A percentile compares a stretch with the other conserved stretches of the same genome.
These are phyloP conservation scores for Starmerella bacillaris DNA, from an alignment of 805 yeast species.

Conservation along the genomic window DNA sequence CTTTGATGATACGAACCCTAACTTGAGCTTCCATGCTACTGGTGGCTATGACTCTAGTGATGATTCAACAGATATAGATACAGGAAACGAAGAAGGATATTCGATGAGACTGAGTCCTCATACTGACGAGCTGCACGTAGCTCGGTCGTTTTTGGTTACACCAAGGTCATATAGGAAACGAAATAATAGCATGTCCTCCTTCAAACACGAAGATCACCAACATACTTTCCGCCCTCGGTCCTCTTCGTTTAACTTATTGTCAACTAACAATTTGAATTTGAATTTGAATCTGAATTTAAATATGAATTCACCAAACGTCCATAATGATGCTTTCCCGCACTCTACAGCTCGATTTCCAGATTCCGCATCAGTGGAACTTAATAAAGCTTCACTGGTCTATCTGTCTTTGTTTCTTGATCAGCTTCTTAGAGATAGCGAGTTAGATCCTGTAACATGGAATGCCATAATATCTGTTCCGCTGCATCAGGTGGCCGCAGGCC, in stretches of 20 bases:
- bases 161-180: not conserved
- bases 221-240: not conserved
- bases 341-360: slow-evolving; percentile 11
- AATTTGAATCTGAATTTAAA: not conserved
- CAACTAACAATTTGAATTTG: too few relatives aligned
- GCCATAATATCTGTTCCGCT: slow-evolving; percentile 33
- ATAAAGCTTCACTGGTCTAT: slow-evolving; percentile 21
- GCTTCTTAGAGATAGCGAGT: slow-evolving; percentile 20
- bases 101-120: not conserved
- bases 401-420: slow-evolving; percentile 19
- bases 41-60: not conserved
- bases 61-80: not conserved
- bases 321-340: slow-evolving; percentile 4
- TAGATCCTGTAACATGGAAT: slow-evolving; percentile 41
- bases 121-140: slow-evolving; percentile 1
- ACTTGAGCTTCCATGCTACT: not conserved
- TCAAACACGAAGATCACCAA: not conserved
- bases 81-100: not conserved
- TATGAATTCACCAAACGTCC: not conserved
- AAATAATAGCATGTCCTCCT: not conserved
- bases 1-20: not conserved
- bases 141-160: slow-evolving; percentile 5
- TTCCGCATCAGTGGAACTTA: slow-evolving; percentile 18
- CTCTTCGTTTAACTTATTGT: not conserved
- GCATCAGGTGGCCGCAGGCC: slow-evolving; percentile 34